Base-by-base conservation (phyloP, 441 rosid species). In the Geranium incanum region DNA sequence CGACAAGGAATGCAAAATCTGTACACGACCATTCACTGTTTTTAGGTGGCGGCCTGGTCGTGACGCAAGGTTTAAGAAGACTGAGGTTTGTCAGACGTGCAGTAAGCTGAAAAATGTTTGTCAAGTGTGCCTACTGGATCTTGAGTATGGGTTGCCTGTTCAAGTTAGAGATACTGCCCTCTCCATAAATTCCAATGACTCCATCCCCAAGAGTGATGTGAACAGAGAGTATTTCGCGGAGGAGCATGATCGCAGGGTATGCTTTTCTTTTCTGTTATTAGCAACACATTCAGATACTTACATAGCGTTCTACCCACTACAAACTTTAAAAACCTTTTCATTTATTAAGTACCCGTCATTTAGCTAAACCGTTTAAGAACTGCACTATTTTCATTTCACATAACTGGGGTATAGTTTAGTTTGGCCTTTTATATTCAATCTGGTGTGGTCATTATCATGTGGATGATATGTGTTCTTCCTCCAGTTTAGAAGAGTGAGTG, bases 31-130 rank as follows among this genome's bases (percentile, higher is more conserved):
- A 4, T 95, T 95, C 79, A 92, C 99, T 3, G 99, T 95, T 37
- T 95, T 95, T 72, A 73, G 99, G 79, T 90, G 99, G 99, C 80
- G 97, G 80, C 97, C 98, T 15, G 99, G 98, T 8, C 86, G 97
- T 4, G 96, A 95, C 76, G 92, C 98, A 11, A 84, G 99, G 70
- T 90, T 83, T 80, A 95, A 95, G 85, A 95, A 92, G 70, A 81
- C 90, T 0, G 98, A 95, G 80, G 76, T 95, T 81, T 89, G 98
- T 77, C 97, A 95, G 82, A 90, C 99, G 13, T 92, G 99, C 72
- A 88, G 97, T 67, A 92, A 95, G 84, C 74, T 95, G 84, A 95
- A 95, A 81, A 95, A 95, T 77, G 98, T 90, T 16, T 95, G 97
- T 69, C 98, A 95, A 88, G 99, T 95, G 36, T 92, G 96, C 78